phyloP scores from a whole-genome alignment of 805 yeast species.

The Candida jianshihensis region DNA sequence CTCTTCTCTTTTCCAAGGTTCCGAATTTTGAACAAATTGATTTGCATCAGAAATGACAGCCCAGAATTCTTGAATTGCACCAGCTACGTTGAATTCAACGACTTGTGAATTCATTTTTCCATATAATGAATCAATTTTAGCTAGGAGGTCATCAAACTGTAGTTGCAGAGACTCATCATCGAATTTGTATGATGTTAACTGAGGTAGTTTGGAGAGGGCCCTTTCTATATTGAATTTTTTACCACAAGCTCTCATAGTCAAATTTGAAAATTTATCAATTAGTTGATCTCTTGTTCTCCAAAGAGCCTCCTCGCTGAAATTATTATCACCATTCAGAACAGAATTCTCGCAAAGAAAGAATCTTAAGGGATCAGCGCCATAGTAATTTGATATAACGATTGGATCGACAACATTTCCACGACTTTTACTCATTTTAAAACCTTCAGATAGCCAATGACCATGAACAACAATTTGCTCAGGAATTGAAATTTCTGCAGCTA shows the following conservation, averaged over 20 bases:
- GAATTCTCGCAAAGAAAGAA: conserved; percentile 74
- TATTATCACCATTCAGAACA: conserved; percentile 69
- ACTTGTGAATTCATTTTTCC: conserved; percentile 37
- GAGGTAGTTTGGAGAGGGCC: conserved; percentile 26
- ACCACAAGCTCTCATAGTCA: conserved; percentile 69
- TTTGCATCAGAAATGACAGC: conserved; percentile 52
- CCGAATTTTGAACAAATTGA: conserved; percentile 54
- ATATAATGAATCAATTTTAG: conserved; percentile 29
- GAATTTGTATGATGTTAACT: conserved; percentile 3
- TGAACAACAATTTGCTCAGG: conserved; percentile 82
- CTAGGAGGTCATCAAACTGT: conserved; percentile 20
- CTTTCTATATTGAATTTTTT: conserved; percentile 52
- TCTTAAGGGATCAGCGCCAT: conserved; percentile 69
- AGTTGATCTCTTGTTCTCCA: conserved; percentile 51
- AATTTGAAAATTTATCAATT: conserved; percentile 78
- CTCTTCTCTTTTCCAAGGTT: conserved; percentile 61
- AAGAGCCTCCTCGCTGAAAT: conserved; percentile 58
- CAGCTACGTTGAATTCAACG: conserved; percentile 42
- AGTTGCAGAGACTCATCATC: conserved; percentile 5
- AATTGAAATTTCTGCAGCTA: conserved; percentile 69
- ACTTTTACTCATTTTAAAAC: conserved; percentile 90
- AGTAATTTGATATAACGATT: conserved; percentile 46
- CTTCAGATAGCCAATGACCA: conserved; percentile 89
- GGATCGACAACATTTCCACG: conserved; percentile 95
- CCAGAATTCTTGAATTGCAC: conserved; percentile 57